phyloP scores from a whole-genome alignment of 2,329 filamentous ascomycete genomes.

The Sordariomycetes sp. region DNA sequence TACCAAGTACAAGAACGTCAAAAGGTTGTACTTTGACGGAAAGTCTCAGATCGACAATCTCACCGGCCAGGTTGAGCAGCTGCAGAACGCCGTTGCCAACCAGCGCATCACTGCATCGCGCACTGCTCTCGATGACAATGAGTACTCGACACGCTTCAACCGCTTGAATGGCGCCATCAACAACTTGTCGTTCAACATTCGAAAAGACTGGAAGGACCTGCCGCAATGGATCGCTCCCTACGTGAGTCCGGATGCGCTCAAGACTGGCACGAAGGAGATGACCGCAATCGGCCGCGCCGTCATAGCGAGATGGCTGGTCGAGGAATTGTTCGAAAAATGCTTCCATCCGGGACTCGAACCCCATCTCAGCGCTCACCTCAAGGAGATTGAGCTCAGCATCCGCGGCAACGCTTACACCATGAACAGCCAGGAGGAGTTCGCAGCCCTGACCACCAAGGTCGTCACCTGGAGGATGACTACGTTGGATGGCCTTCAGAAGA shows the following conservation, averaged over 20 bases:
- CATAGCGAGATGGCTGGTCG: constrained; percentile 81
- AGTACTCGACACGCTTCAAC: constrained; percentile 83
- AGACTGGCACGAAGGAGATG: constrained; percentile 94
- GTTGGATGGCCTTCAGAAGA: constrained; percentile 74
- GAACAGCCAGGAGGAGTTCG: constrained; percentile 76
- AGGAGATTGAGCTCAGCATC: constrained; percentile 81
- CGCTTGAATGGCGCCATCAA: constrained; percentile 89
- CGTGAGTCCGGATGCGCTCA: constrained; percentile 77
- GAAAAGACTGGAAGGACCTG: constrained; percentile 82
- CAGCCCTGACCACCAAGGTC: constrained; percentile 78
- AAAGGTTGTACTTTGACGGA: constrained; percentile 94
- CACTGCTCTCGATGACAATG: constrained; percentile 88
- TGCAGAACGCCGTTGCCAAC: constrained; percentile 96
- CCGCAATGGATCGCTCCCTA: constrained; percentile 72
- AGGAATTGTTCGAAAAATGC: constrained; percentile 82
- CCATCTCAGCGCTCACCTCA: constrained; percentile 67
- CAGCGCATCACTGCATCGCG: constrained; percentile 91
- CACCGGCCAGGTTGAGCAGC: constrained; percentile 77
- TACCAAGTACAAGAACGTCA: constrained; percentile 95
- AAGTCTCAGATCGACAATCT: constrained; percentile 87
- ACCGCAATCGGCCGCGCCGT: constrained; percentile 85
- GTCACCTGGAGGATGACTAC: constrained; percentile 92
- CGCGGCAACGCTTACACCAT: constrained; percentile 65
- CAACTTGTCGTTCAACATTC: constrained; percentile 90
- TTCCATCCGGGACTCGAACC: constrained; percentile 86